Base-by-base conservation (phyloP, 345 rosid genomes). In the Rubroshorea leprosula region DNA sequence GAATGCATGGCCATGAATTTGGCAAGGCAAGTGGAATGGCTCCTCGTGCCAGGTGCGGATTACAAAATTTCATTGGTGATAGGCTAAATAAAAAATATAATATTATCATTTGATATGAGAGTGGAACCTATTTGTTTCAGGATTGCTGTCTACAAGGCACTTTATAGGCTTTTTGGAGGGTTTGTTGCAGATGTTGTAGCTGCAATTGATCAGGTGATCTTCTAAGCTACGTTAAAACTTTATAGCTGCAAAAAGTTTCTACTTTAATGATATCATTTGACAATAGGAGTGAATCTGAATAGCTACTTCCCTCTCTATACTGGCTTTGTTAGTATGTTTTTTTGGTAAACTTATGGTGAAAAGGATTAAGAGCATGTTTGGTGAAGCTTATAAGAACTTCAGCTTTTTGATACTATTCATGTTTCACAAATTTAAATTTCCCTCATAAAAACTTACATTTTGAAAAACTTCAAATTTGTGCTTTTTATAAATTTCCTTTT, bases 11-110 rank as follows among this genome's bases (percentile, higher is more conserved):
- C 60, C 79, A 93, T 79, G 99, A 93, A 65, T 93, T 89, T 74
- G 99, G 99, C 35, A 93, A 79, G 82, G 99, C 99, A n/a, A 93
- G 99, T 20, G 99, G 99, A 44, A 93, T 93, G 99, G 99, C 99
- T 72, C 99, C 99, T 48, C 94, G 99, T 68, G 96, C 99, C 46
- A 85, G 99, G 99, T 90, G 73, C 19, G 61, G 56, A 57, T 58
- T 47, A 60, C 66, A 58, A 45, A 23, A 4, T n/a, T 26, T 23
- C 41, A 24, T 27, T 15, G 26, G 27, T 31, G 49, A 41, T 25
- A 10, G 20, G 58, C 58, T 45, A 29, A 2, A 54, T 53, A 1
- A 5, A 44, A 38, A 23, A 54, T 44, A 11, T 51, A 49, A 27
- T 44, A 45, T 20, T 51, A n/a, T 60, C n/a, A n/a, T n/a, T n/a